Percentiles rank a stretch among this genome's conserved stretches.
Evolutionary conservation across 1,284 basidiomycete species (phyloP).

Genomic region (Cryptococcus sp.): DNA sequence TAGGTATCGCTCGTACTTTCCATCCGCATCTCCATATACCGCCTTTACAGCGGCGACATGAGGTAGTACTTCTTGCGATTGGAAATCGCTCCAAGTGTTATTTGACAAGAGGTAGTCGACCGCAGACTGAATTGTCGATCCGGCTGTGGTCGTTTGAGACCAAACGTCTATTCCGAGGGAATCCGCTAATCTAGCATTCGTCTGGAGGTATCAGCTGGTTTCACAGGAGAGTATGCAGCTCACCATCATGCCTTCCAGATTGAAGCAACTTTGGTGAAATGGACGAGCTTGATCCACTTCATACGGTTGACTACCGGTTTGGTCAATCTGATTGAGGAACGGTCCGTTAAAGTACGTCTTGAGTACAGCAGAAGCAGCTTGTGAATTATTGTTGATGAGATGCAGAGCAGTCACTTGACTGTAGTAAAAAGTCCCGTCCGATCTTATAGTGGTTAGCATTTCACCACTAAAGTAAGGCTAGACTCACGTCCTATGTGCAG

Average conservation of each 20-base stretch:
- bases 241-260: conserved; percentile 64
- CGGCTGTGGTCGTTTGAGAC: too few relatives aligned
- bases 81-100: too few relatives aligned
- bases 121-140: too few relatives aligned
- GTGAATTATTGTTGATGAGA: conserved; percentile 11
- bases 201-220: conserved; percentile 15
- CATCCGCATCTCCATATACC: too few relatives aligned
- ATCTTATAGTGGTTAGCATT: too few relatives aligned
- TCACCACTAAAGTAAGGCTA: too few relatives aligned
- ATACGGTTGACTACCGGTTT: conserved; percentile 56
- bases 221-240: conserved; percentile 36
- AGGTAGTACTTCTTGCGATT: too few relatives aligned
- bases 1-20: too few relatives aligned
- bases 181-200: too few relatives aligned
- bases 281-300: conserved; percentile 53
- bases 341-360: conserved; percentile 51
- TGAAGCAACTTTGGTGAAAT: conserved; percentile 62
- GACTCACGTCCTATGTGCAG: conserved; percentile 52
- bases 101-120: too few relatives aligned
- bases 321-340: conserved; percentile 55
- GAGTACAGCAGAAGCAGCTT: conserved; percentile 49
- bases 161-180: too few relatives aligned
- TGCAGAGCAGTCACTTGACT: neutral
- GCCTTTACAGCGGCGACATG: too few relatives aligned
- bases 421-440: conserved; percentile 21